Evolutionary conservation across 441 rosid genomes (phyloP), one percentile per base, ranked within the genome.

Genomic region (Arabidopsis hybrid): DNA sequence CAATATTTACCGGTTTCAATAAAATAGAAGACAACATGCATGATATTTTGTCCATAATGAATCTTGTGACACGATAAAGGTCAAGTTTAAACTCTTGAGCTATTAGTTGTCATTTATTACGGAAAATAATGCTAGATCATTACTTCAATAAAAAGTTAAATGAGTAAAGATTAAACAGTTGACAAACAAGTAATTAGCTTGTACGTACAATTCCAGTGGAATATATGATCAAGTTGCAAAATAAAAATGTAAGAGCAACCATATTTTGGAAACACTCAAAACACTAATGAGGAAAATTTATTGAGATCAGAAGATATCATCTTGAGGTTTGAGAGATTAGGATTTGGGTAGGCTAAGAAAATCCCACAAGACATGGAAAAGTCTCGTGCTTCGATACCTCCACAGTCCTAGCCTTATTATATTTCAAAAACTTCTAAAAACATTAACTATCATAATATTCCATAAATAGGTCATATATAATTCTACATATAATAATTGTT

Each of bases 291-390:
- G 58, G 62, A 21, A 71, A 71, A 65, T 65, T 65, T 65, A 72
- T 71, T 59, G 73, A 59, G 76, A 21, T 21, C 26, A 71, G 69
- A 77, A 72, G 69, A 71, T 42, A 51, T 66, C 67, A 60, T 66
- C 77, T 77, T 77, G 80, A 71, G 76, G 80, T 77, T 59, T 65
- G 76, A 69, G 74, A 69, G 70, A 53, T 60, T 12, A 59, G 60
- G 80, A 77, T 71, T 77, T 52, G 80, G 77, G 77, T 71, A 51
- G 77, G 73, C 81, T 76, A 60, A 75, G 71, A 59, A 90, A 81
- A 83, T 86, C 90, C 91, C 92, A 69, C 47, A 69, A 82, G 89
- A 90, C 96, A 88, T 73, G 94, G 96, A 85, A 55, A 75, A 78
- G 85, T 92, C 93, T 83, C 87, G 62, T 70, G 71, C 80, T 77